Conservation (phyloP, 768 basidiomycete genomes). For the Sporobolomyces roseus region DNA sequence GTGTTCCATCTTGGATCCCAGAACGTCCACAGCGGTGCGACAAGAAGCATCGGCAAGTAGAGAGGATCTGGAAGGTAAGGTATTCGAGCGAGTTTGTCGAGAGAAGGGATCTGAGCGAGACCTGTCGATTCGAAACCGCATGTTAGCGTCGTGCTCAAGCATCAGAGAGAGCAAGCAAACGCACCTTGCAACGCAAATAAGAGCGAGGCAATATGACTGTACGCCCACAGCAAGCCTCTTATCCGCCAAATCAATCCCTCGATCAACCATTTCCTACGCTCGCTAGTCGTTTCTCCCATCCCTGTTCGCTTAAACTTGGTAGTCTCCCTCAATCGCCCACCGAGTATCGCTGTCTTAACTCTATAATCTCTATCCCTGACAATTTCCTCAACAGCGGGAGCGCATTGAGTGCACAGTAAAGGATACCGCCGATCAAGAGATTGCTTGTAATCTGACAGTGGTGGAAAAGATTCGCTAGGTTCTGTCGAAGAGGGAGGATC, state of each 20-base stretch:
- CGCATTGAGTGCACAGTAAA: conserved; percentile 72
- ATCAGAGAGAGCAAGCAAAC: not conserved
- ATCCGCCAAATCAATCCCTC: conserved; percentile 12
- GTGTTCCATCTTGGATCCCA: conserved; percentile 37
- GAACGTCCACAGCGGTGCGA: conserved; percentile 24
- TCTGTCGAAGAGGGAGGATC: conserved; percentile 9
- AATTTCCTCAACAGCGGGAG: conserved; percentile 74
- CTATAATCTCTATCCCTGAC: conserved; percentile 72
- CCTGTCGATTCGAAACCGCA: too few species aligned
- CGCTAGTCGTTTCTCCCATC: not conserved
- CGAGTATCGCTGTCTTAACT: conserved; percentile 70
- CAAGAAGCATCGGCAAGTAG: not conserved
- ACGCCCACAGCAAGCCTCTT: conserved; percentile 2
- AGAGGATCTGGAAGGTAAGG: not conserved
- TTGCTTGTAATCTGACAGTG: conserved; percentile 65
- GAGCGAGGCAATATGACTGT: not conserved
- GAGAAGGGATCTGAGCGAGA: not conserved
- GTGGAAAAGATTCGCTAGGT: conserved; percentile 52
- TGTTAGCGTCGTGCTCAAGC: not conserved
- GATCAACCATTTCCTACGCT: conserved; percentile 6
- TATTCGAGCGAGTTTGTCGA: not conserved
- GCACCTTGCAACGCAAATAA: not conserved
- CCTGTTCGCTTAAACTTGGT: not conserved
- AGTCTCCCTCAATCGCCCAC: conserved; percentile 64
- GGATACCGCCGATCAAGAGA: conserved; percentile 79